Evolutionary conservation across 345 rosid genomes (phyloP).

Genomic region (Hevea brasiliensis): DNA sequence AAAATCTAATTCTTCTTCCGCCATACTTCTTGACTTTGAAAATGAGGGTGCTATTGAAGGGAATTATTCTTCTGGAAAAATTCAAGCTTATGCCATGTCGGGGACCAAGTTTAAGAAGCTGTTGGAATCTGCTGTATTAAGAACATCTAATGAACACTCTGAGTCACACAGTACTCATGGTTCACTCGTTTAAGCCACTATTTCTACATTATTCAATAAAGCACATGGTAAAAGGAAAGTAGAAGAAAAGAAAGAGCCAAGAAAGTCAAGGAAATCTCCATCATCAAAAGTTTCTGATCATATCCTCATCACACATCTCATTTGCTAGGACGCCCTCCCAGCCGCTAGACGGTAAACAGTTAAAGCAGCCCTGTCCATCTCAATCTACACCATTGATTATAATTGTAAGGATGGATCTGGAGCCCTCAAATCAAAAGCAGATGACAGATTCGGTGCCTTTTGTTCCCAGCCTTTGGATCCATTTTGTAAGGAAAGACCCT

Average conservation of each 20-base stretch:
- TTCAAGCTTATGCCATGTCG: conserved; percentile 18
- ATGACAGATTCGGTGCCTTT: too few species aligned
- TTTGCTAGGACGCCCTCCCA: too few species aligned
- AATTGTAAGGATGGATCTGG: too few species aligned
- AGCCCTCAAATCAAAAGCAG: too few species aligned
- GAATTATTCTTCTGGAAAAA: conserved; percentile 18
- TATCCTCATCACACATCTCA: too few species aligned
- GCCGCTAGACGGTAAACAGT: too few species aligned
- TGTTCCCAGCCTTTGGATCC: too few species aligned
- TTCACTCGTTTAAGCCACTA: conserved; percentile 74
- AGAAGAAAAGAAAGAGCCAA: conserved; percentile 52
- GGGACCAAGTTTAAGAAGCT: conserved; percentile 34
- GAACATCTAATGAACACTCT: conserved; percentile 39
- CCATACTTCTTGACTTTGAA: conserved; percentile 23
- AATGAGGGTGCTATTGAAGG: conserved; percentile 18
- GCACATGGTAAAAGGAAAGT: conserved; percentile 29
- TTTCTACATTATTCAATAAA: conserved; percentile 71
- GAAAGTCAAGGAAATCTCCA: too few species aligned
- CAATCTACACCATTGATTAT: too few species aligned
- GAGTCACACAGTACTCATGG: conserved; percentile 29
- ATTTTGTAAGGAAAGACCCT: too few species aligned
- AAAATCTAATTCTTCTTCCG: conserved; percentile 28
- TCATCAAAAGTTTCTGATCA: too few species aligned
- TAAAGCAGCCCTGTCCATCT: too few species aligned
- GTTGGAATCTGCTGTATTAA: conserved; percentile 32